Percentiles rank a stretch among this genome's conserved stretches.
Evolutionary conservation across 139 green algal species (phyloP).

Genomic region (Coelastrella sp.): DNA sequence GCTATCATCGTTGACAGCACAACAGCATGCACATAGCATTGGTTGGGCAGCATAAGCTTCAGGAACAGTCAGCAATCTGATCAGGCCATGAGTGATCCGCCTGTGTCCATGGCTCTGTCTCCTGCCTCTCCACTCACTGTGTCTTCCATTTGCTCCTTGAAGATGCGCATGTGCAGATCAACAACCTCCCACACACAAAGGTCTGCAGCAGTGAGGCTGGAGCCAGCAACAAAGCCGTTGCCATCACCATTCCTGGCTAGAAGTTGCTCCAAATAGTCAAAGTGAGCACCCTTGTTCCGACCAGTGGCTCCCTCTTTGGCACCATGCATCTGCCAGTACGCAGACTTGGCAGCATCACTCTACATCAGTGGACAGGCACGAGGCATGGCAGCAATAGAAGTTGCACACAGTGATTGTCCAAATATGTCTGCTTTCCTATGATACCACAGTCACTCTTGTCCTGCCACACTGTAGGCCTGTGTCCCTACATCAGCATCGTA

Average conservation of each 20-base stretch:
- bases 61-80: no score
- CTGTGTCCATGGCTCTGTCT: no score
- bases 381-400: no score
- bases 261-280: conserved; percentile 37
- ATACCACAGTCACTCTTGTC: no score
- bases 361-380: conserved; percentile 25
- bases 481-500: no score
- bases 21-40: no score
- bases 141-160: conserved; percentile 52
- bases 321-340: conserved; percentile 58
- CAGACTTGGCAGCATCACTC: conserved; percentile 59
- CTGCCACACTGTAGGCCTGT: no score
- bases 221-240: conserved; percentile 46
- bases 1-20: no score
- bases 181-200: conserved; percentile 61
- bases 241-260: conserved; percentile 35
- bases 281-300: conserved; percentile 59
- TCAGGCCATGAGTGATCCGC: no score
- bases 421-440: no score
- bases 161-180: conserved; percentile 67
- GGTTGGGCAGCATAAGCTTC: no score
- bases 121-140: conserved; percentile 34
- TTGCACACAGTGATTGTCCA: no score
- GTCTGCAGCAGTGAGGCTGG: conserved; percentile 54
- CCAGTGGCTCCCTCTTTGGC: conserved; percentile 22